Evolutionary conservation across 176 grass and related monocot genomes (phyloP), one percentile per base, ranked within the genome.

Genomic region (Oryza glaberrima): DNA sequence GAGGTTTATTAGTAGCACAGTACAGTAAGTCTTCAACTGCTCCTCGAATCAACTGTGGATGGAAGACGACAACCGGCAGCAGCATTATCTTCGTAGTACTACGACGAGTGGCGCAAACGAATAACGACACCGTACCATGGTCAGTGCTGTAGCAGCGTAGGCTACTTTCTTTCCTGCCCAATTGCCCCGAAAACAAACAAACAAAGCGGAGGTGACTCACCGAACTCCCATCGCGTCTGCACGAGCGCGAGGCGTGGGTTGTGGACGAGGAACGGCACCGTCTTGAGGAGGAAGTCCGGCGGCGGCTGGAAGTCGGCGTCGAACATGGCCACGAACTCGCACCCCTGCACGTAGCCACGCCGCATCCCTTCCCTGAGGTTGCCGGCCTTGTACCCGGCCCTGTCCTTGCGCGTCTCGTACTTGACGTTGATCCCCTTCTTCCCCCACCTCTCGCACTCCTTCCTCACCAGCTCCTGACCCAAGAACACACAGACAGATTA

Each of bases 291-390:
- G 78, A 97, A 97, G 66, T 90, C 91, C 9, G 94, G 82, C 81
- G 77, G 75, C 16, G 94, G 94, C 77, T 97, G 91, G 84, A 97
- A 97, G 77, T 97, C 94, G 11, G 91, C 94, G 65, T 97, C 94
- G 78, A 97, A 92, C 82, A 97, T 94, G 3, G 87, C 91, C 7
- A 97, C 79, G 81, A 88, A 94, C 71, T 97, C 94, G 78, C 92
- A 94, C 3, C 41, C 32, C 11, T 35, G 74, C 19, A 84, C 90
- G 77, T 97, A 97, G 19, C 40, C 77, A n/a, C 88, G 90, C 14
- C 83, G 82, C 92, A 97, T 92, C 17, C 91, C 92, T 16, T 94
- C 92, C 15, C 80, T 86, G 32, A 97, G 83, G 66, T 94, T 94
- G 3, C 94, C 94, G 32, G 94, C 92, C 81, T 97, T 97, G 77